Evolutionary conservation across 108 stramenopile genomes (phyloP), one percentile per base, ranked within the genome.

Genomic region (Thalassiosira profunda): DNA sequence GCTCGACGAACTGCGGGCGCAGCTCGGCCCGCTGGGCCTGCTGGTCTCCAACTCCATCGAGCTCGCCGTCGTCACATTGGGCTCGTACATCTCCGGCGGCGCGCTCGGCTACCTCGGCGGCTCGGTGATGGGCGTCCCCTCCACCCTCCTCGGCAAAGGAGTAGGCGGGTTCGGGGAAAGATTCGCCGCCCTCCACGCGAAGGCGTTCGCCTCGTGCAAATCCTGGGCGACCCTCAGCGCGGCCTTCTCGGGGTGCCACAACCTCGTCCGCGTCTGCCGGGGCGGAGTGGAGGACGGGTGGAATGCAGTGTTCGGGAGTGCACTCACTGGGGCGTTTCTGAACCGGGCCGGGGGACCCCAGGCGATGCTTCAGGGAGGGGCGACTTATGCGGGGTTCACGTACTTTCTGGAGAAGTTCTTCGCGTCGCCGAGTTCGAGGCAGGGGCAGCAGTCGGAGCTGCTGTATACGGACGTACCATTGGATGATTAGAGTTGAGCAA

Each of bases 301-400:
- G 93, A 94, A 84, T 61, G 63, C 81, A 8, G 59, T 94, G 8
- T 38, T 84, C 29, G 80, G 82, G 1, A 80, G 76, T 69, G 86
- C 84, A 0, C 48, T 85, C 9, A 82, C 88, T 7, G 93, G 93
- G 23, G 93, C 90, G 12, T 89, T 82, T 44, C 81, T 94, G 47
- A 84, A 80, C 58, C 65, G 90, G 40, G 52, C 56, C 82, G 86
- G 87, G 9, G 93, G 93, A 43, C 71, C 86, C 37, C 79, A 82
- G 53, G 89, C 82, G 23, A 94, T 94, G 93, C 1, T 86, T 9
- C 83, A 73, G 61, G 88, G 86, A 0, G 90, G 88, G 33, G 47
- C 84, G 5, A 78, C 84, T 9, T 94, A 91, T 70, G 93, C 88
- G 18, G 85, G 78, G 14, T 74, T 91, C 33, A 85, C 84, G 7